Conservation (phyloP, 208 protist species). For the Leishmania braziliensis region DNA sequence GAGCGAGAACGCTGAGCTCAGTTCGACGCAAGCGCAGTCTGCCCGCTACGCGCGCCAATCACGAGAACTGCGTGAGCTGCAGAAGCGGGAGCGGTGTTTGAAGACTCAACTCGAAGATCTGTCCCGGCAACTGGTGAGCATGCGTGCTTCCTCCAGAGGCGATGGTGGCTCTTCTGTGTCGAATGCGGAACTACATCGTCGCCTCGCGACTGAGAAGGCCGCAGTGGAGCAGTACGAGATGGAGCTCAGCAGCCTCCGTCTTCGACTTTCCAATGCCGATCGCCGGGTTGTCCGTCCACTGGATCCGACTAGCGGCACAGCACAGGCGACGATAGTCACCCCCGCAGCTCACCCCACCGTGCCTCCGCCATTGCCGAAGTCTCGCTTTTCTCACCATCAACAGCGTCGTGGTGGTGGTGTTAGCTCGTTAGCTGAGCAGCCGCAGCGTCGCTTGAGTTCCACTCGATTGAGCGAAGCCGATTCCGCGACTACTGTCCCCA, state of each 20-base stretch:
- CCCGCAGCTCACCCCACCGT: constrained; percentile 7
- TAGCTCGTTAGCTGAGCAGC: constrained; percentile 12
- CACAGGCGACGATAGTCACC: background rate
- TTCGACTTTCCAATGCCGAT: constrained; percentile 41
- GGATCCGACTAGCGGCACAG: constrained; percentile 27
- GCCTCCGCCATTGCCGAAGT: constrained; percentile 31
- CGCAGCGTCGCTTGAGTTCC: constrained; percentile 38
- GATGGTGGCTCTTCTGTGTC: constrained; percentile 5
- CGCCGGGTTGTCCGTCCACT: constrained; percentile 44
- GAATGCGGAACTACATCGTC: constrained; percentile 43
- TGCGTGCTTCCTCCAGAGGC: constrained; percentile 22
- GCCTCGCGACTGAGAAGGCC: constrained; percentile 59
- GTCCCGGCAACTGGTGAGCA: constrained; percentile 20
- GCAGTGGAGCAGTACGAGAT: constrained; percentile 54
- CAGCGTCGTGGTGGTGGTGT: background rate
- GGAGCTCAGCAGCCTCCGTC: constrained; percentile 57
- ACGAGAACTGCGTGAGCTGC: constrained; percentile 62
- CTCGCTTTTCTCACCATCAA: constrained; percentile 27
- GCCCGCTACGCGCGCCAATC: constrained; percentile 48
- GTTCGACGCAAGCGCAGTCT: constrained; percentile 27
- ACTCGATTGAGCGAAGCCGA: constrained; percentile 8
- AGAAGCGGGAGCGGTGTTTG: constrained; percentile 45
- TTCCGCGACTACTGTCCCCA: constrained; percentile 10
- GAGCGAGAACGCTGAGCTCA: constrained; percentile 68
- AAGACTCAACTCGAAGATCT: constrained; percentile 34